Percentiles rank a stretch among this genome's conserved stretches.
Evolutionary conservation across 805 yeast species (phyloP).

Genomic region (Yamadazyma paraphyllophila): DNA sequence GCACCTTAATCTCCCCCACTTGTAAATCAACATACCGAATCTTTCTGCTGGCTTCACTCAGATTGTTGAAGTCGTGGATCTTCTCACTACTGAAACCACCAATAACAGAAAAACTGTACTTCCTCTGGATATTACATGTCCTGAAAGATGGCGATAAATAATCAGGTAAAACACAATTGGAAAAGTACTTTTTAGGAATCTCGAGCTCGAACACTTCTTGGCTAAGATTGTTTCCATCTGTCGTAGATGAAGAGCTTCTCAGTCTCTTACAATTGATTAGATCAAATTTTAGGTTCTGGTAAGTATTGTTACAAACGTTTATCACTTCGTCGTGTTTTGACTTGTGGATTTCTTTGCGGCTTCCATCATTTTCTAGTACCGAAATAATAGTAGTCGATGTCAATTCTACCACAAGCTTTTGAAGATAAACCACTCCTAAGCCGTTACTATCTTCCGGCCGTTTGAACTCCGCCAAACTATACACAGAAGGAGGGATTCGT

Average conservation of each 20-base stretch:
- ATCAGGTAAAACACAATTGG: conserved; percentile 46
- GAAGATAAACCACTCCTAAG: conserved; percentile 44
- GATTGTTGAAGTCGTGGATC: conserved; percentile 20
- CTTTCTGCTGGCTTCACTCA: conserved; percentile 19
- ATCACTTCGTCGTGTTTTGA: conserved; percentile 24
- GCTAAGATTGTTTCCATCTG: conserved; percentile 6
- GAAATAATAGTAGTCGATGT: conserved; percentile 26
- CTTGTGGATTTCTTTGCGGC: conserved; percentile 22
- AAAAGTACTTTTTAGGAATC: conserved; percentile 39
- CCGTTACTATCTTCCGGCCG: conserved; percentile 45
- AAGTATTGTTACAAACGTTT: conserved; percentile 31
- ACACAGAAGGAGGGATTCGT: conserved; percentile 26
- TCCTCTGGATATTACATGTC: conserved; percentile 53
- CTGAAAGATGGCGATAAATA: conserved; percentile 52
- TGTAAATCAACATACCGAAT: conserved; percentile 29
- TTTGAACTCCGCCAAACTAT: conserved; percentile 29
- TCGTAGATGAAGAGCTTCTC: conserved; percentile 22
- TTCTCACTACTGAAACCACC: conserved; percentile 27
- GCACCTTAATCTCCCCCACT: conserved; percentile 30
- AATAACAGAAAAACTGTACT: conserved; percentile 18
- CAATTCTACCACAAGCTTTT: conserved; percentile 34
- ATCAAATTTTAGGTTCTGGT: conserved; percentile 38
- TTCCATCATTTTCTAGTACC: conserved; percentile 24
- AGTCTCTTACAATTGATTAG: conserved; percentile 31
- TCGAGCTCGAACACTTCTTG: conserved; percentile 35